phyloP scores from a whole-genome alignment of 768 basidiomycete species.

The Agrocybe pediades region DNA sequence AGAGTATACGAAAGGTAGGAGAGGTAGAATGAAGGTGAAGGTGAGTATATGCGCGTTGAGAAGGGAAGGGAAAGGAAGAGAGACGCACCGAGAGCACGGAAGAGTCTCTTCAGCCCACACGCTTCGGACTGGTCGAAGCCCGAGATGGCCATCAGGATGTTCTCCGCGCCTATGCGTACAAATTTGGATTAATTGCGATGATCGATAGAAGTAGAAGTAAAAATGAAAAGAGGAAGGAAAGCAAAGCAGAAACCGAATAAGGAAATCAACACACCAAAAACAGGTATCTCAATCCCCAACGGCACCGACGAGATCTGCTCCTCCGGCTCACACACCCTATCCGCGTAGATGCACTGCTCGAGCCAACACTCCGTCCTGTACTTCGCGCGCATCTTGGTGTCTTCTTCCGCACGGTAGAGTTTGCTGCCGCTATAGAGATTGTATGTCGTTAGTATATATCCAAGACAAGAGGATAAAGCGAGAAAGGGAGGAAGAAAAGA shows the following conservation, averaged over 20 bases:
- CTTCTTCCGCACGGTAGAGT: slow-evolving; percentile 59
- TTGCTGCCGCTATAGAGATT: slow-evolving; percentile 59
- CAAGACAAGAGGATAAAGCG: too few relatives aligned
- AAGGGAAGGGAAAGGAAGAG: not conserved
- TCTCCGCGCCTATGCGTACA: slow-evolving; percentile 51
- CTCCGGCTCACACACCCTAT: slow-evolving; percentile 64
- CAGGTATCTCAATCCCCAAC: slow-evolving; percentile 55
- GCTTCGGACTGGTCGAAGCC: slow-evolving; percentile 73
- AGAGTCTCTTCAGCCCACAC: slow-evolving; percentile 64
- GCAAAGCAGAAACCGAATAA: not conserved
- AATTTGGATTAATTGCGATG: too few relatives aligned
- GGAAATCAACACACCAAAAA: slow-evolving; percentile 49
- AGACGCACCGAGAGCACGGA: slow-evolving; percentile 64
- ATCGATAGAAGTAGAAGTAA: too few relatives aligned
- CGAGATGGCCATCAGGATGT: slow-evolving; percentile 66
- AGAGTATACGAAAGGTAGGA: not conserved
- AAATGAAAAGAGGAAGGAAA: not conserved
- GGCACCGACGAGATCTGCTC: slow-evolving; percentile 77
- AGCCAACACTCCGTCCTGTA: slow-evolving; percentile 95
- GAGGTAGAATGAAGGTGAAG: too few relatives aligned
- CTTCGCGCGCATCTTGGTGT: slow-evolving; percentile 44
- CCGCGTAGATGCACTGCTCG: slow-evolving; percentile 79
- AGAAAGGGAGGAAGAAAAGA: too few relatives aligned
- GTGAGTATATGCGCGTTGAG: too few relatives aligned
- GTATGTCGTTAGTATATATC: slow-evolving; percentile 5